Conservation (phyloP, 2,329 filamentous ascomycete species). For the Fonsecaea monophora region DNA sequence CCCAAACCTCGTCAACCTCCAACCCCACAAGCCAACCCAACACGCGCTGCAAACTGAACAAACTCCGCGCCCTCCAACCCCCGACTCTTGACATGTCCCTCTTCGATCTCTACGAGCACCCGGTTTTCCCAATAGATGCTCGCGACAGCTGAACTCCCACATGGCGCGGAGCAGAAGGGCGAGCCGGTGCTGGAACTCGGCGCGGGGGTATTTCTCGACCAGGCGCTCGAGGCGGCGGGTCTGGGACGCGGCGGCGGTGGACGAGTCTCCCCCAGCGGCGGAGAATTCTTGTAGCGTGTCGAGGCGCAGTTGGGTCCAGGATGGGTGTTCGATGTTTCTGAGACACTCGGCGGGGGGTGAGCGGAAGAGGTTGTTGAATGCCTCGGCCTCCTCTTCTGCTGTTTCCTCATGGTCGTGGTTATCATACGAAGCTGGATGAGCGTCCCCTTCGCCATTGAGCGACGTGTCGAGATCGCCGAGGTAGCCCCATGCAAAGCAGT, state of each 20-base stretch:
- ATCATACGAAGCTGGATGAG: not conserved
- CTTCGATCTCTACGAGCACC: constrained; percentile 41
- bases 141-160: constrained; percentile 23
- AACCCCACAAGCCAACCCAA: constrained; percentile 23
- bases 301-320: constrained; percentile 30
- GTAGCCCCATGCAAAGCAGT: constrained; percentile 39
- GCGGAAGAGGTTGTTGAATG: constrained; percentile 26
- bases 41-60: constrained; percentile 30
- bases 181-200: constrained; percentile 26
- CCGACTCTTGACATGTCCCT: constrained; percentile 36
- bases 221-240: constrained; percentile 31
- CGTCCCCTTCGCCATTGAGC: constrained; percentile 3
- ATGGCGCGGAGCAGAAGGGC: constrained; percentile 23
- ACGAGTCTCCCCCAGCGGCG: constrained; percentile 1
- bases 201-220: constrained; percentile 29
- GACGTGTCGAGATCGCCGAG: constrained; percentile 7
- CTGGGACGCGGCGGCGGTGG: constrained; percentile 18
- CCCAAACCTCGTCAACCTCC: not conserved
- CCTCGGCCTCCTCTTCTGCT: not conserved
- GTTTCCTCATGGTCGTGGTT: not conserved
- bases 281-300: constrained; percentile 31
- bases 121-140: constrained; percentile 40
- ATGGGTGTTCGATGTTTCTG: constrained; percentile 9
- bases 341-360: not conserved
- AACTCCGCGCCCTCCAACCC: constrained; percentile 32